Evolutionary conservation across 2,329 filamentous ascomycete species (phyloP), one percentile per base, ranked within the genome.

Genomic region (Phaeomoniella chlamydospora): DNA sequence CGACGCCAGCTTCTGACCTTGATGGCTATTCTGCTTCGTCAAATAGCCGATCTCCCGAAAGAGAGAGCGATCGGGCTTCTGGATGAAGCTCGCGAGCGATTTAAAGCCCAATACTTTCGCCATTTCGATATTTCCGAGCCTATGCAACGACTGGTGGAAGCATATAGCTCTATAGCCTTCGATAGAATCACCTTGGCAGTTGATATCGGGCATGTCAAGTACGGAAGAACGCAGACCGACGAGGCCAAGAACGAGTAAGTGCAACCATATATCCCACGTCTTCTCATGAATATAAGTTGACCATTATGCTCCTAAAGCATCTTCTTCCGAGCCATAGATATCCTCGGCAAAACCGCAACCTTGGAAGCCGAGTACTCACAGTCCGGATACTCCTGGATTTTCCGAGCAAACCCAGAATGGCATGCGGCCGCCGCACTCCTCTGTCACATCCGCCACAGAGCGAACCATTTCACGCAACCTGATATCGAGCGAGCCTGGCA

Each of bases 401-500:
- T 32, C 15, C 30, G 30, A 6, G 12, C 30, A 32, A 9, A 6
- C 15, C 30, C 30, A 15, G 30, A 32, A 17, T 32, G 30, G 30
- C 15, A 32, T 32, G n/a, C 30, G 9, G 15, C 6, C 10, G 30
- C 30, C 30, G 30, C 30, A 9, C 9, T 32, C 9, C 30, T 32
- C 15, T 32, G 30, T 14, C 30, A 32, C 15, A 13, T 32, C 9
- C 6, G 9, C n/a, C 30, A 32, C 14, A 6, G 30, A 14, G 9
- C 30, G 6, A 17, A 9, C 6, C 30, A 32, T 14, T 32, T 32
- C 14, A 9, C 30, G 9, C 15, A 13, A 6, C 30, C 9, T 10
- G 30, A 32, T 15, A 17, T 17, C n/a, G 30, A 32, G 14, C 30
- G 15, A 32, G 30, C 9, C 9, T 32, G 30, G 30, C n/a, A 32